Base-by-base conservation (phyloP, 768 basidiomycete genomes). In the Lactarius sanguifluus region DNA sequence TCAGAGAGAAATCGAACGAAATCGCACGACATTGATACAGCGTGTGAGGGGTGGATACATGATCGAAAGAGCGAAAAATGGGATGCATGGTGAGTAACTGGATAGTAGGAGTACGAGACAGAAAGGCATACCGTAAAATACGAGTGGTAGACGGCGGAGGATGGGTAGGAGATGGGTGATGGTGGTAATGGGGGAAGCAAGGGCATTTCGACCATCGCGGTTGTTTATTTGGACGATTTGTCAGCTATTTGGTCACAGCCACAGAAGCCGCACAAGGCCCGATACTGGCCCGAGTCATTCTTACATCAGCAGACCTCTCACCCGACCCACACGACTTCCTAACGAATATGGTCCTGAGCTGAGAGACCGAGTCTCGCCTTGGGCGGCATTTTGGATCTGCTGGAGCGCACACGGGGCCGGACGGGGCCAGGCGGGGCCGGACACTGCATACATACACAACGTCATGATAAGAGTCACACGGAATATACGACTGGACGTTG, bases 191-290 rank as follows among this genome's bases (percentile, higher is more conserved):
- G 59, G 71, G 43, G 67, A 71, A 76, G 72, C 68, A 62, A 57
- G 64, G 36, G 59, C 34, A 50, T 45, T 56, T 45, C 16, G 60
- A 69, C 68, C 70, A 66, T 58, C 68, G 70, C 65, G 69, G 73
- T 75, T 78, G 73, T 75, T 78, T 71, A 77, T 78, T 78, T 77
- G 75, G 69, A 71, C 70, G 73, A 66, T 80, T 78, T 76, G 77
- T 68, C 41, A 45, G 59, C 71, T 79, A 66, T 78, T 78, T 80
- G 79, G 79, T 64, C 72, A 59, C 66, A 61, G 65, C 65, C 65
- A 66, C 60, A 28, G 16, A 56, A 8, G 25, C 23, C 50, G 23
- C n/a, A 40, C 38, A 47, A 47, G n/a, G 34, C 9, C 34, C 34
- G 34, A 9, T 0, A 9, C 34, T 34, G 10, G 8, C n/a, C n/a